A percentile compares a stretch with the other conserved stretches of the same genome.
Evolutionary conservation across 768 basidiomycete genomes (phyloP).

Genomic region (Daedaleopsis sinensis): DNA sequence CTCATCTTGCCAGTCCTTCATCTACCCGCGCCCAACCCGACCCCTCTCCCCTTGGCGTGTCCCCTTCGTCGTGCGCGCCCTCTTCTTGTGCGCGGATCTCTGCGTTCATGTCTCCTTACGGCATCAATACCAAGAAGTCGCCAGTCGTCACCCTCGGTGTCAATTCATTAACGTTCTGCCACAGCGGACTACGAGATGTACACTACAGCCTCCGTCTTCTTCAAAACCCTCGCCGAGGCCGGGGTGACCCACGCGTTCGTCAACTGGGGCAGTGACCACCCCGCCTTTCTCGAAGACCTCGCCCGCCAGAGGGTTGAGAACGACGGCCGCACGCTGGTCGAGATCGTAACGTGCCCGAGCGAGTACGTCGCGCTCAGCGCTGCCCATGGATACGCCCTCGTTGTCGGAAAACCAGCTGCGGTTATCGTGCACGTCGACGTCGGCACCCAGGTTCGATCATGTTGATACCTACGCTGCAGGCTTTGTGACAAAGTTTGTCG

Average conservation of each 20-base stretch:
- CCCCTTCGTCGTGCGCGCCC: too few relatives aligned
- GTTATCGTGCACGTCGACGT: constrained; percentile 79
- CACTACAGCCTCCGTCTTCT: constrained; percentile 65
- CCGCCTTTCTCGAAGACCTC: constrained; percentile 70
- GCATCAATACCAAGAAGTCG: too few relatives aligned
- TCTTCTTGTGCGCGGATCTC: too few relatives aligned
- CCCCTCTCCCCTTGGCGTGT: too few relatives aligned
- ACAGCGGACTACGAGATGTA: constrained; percentile 28
- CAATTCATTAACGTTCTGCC: background rate
- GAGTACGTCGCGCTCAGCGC: constrained; percentile 78
- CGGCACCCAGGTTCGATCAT: constrained; percentile 57
- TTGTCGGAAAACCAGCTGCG: constrained; percentile 65
- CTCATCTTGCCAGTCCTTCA: too few relatives aligned
- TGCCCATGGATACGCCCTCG: constrained; percentile 72
- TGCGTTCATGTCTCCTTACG: too few relatives aligned
- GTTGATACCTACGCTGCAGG: background rate
- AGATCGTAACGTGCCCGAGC: constrained; percentile 70
- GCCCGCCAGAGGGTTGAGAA: constrained; percentile 50
- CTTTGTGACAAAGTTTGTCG: background rate
- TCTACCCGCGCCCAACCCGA: too few relatives aligned
- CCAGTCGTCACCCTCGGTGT: background rate
- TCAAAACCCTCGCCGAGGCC: constrained; percentile 53
- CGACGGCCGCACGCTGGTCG: constrained; percentile 42
- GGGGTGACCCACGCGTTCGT: constrained; percentile 72
- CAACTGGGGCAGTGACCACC: constrained; percentile 81